A percentile compares a stretch with the other conserved stretches of the same genome.
These are phyloP conservation scores for Aspergillus intermedius DNA, from an alignment of 2,329 filamentous ascomycete genomes.

Conservation along the genomic window DNA sequence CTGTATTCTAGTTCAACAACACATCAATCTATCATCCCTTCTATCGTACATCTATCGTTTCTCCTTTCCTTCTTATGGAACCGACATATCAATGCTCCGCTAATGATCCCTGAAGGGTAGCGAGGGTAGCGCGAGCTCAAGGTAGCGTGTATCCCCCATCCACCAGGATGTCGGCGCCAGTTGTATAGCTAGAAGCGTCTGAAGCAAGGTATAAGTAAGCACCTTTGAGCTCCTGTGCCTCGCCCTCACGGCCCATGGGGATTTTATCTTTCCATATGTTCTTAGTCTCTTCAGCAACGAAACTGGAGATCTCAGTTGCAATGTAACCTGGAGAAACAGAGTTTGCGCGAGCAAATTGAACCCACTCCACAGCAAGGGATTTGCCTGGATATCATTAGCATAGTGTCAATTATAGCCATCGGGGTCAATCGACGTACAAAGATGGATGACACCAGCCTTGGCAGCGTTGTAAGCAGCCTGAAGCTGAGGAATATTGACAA, in stretches of 20 bases:
- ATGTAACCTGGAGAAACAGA: conserved; percentile 71
- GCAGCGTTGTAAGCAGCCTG: conserved; percentile 69
- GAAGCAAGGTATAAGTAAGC: conserved; percentile 78
- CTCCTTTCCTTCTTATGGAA: too few species aligned
- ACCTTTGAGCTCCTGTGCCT: conserved; percentile 70
- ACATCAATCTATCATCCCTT: too few species aligned
- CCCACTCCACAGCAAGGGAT: conserved; percentile 70
- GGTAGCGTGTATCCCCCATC: conserved; percentile 61
- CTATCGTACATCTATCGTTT: too few species aligned
- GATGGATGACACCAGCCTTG: conserved; percentile 56
- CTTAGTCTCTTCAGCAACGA: conserved; percentile 60
- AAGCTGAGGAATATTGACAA: conserved; percentile 69
- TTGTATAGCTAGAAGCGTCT: conserved; percentile 80
- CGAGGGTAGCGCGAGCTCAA: background rate
- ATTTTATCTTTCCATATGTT: conserved; percentile 70
- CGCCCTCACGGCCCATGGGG: conserved; percentile 70
- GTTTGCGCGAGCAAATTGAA: conserved; percentile 66
- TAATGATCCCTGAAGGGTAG: too few species aligned
- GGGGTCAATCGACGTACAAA: conserved; percentile 25
- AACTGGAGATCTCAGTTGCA: conserved; percentile 63
- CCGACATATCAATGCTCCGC: too few species aligned
- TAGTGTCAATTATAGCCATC: too few species aligned
- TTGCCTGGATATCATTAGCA: conserved; percentile 44
- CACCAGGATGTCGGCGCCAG: conserved; percentile 64
- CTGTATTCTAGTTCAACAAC: too few species aligned